Evolutionary conservation across 2,329 filamentous ascomycete species (phyloP), one percentile per base, ranked within the genome.

Genomic region (Gaeumannomyces tritici): DNA sequence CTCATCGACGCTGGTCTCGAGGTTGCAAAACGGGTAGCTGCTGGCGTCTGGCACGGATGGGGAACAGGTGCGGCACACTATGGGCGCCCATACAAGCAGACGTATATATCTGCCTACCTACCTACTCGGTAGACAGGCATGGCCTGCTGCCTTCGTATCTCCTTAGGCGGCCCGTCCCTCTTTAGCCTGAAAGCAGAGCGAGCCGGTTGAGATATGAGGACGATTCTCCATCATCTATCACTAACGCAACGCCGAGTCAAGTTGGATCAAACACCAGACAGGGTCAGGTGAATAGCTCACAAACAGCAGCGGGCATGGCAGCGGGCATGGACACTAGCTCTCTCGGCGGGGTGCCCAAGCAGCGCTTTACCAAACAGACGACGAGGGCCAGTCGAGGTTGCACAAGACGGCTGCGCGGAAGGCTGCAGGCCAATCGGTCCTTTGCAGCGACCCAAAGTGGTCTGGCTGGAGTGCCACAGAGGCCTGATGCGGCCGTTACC

Each of bases 371-470:
- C 42, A 9, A 51, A 21, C 18, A 35, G 33, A 31, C 4, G 31
- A 11, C 33, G 33, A 35, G 33, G 13, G 42, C 42, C 8, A 7
- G 42, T 6, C 42, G 42, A 51, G 42, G 56, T 58, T 24, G 56
- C 15, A 33, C 56, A 58, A 33, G 11, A 29, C 28, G 56, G 56
- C 28, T 29, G 28, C 15, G 24, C 61, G 61, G 61, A 7, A 42
- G 21, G 24, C 55, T 42, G 61, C 61, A 62, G 29, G 31, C 54
- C 55, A 62, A 58, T 62, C 61, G 61, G 61, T 62, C 61, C 61
- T 62, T 57, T 61, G 28, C 27, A 57, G 26, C 42, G 21, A 35
- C 33, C 42, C 42, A 51, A 51, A 21, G 42, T 21, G 21, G 42
- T 15, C 42, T 21, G 18, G 55, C 12, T 28, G 24, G 24, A 26